Percentiles rank a stretch among this genome's conserved stretches.
phyloP scores from a whole-genome alignment of 306 rosid genomes.

The Arachis stenosperma region DNA sequence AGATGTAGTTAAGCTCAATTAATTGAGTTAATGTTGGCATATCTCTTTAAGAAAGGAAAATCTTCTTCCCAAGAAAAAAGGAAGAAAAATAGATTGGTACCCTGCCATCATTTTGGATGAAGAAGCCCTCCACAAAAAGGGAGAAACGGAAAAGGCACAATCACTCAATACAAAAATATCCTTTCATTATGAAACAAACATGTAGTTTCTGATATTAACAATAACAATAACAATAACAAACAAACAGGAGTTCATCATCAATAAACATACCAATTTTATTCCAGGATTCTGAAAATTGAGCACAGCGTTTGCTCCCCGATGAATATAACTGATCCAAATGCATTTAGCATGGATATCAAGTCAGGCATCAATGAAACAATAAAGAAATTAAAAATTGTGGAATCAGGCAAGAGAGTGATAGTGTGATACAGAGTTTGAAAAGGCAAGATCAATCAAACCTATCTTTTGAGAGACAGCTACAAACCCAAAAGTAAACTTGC shows the following conservation, averaged over 20 bases:
- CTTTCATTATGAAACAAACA: constrained; percentile 21
- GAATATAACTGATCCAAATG: constrained; percentile 71
- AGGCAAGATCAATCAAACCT: constrained; percentile 28
- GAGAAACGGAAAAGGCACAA: background rate
- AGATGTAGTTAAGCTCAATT: too few relatives aligned
- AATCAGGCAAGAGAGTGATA: constrained; percentile 8
- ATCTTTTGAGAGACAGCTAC: constrained; percentile 1
- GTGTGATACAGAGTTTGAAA: constrained; percentile 2
- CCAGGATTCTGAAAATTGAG: constrained; percentile 70
- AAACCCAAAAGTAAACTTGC: constrained; percentile 17
- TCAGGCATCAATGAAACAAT: constrained; percentile 25
- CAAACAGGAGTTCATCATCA: constrained; percentile 28
- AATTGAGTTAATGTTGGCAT: background rate
- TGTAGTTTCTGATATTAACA: background rate
- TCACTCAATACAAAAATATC: constrained; percentile 16
- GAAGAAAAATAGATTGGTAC: background rate
- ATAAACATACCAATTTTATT: constrained; percentile 66
- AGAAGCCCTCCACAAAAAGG: constrained; percentile 6
- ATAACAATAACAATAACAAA: background rate
- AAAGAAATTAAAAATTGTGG: background rate
- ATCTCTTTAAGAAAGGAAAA: constrained; percentile 19
- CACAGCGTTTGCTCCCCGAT: constrained; percentile 72
- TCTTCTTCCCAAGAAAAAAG: background rate
- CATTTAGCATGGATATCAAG: constrained; percentile 28
- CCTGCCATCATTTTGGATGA: background rate